Base-by-base conservation (phyloP, 306 rosid genomes). In the Prunus persica region DNA sequence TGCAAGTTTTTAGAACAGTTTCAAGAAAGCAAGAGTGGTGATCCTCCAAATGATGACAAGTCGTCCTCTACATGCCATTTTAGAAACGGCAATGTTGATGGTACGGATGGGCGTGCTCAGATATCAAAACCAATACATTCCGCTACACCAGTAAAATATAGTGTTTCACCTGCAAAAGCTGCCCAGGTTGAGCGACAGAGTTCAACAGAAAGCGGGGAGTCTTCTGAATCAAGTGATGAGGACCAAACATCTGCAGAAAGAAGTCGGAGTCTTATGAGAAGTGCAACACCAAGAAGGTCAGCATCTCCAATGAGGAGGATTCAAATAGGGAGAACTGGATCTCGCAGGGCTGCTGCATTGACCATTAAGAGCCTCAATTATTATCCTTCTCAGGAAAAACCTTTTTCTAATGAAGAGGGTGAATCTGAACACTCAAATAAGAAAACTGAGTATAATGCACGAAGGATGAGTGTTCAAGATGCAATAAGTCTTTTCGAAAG, bases 231-330 rank as follows among this genome's bases (percentile, higher is more conserved):
- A 7, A 86, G 90, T 82, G 96, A 92, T 49, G 93, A 82, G 76
- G 91, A 84, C 72, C 86, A 82, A 80, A 47, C 68, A 82, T 87
- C 90, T 72, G 89, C 84, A 25, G 97, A 90, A 84, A 84, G 98
- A 88, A 95, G 97, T 79, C 90, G 98, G 54, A 88, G 91, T 76
- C 87, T 92, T 38, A 71, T 84, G 76, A 88, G 97, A 73, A 85
- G 87, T 55, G 85, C 91, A 72, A 67, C 90, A 60, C 91, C 98
- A 12, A 87, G 96, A 87, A 88, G 98, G 79, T 92, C 97, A 51
- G 97, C 98, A 75, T 92, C 98, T 74, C 98, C 98, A 49, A 95
- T 95, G 98, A 87, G 97, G 81, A 89, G 98, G 80, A 45, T 95
- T 55, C 97, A 95, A 81, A 88, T 95, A 61, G 98, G 98, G 69